These are phyloP conservation scores for Venturiaceae sp. DNA, from an alignment of 2,329 filamentous ascomycete genomes.

Conservation along the genomic window DNA sequence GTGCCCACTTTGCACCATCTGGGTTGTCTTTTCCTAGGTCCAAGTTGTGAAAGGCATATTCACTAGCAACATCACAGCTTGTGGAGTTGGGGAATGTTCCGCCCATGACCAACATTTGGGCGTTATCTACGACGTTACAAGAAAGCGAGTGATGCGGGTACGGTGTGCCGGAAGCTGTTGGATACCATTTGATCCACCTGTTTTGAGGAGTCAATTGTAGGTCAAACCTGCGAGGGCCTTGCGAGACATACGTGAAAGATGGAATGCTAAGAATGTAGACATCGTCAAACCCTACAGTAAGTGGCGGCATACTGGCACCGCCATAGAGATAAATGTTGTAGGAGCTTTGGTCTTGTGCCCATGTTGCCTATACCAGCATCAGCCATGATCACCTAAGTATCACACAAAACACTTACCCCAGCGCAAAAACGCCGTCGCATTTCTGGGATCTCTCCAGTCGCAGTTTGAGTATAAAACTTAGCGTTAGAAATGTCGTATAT, in stretches of 20 bases:
- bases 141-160: conserved; percentile 45
- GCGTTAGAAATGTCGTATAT: conserved; percentile 13
- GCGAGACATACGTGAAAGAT: neutral
- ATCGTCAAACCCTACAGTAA: neutral
- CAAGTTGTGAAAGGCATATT: conserved; percentile 47
- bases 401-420: neutral
- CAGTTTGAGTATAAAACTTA: neutral
- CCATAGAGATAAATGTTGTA: neutral
- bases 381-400: neutral
- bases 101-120: conserved; percentile 55
- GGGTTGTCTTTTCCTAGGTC: conserved; percentile 39
- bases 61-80: conserved; percentile 42
- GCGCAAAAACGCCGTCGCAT: neutral
- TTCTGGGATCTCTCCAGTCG: neutral
- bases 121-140: conserved; percentile 46
- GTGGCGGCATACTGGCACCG: neutral
- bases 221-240: neutral
- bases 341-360: neutral
- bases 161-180: conserved; percentile 27
- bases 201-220: no score
- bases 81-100: conserved; percentile 43
- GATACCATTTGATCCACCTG: neutral
- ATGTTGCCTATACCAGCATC: neutral
- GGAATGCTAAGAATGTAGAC: neutral
- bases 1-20: conserved; percentile 39